These are phyloP conservation scores for Fusarium nurragi DNA, from an alignment of 2,329 filamentous ascomycete genomes.

Conservation along the genomic window DNA sequence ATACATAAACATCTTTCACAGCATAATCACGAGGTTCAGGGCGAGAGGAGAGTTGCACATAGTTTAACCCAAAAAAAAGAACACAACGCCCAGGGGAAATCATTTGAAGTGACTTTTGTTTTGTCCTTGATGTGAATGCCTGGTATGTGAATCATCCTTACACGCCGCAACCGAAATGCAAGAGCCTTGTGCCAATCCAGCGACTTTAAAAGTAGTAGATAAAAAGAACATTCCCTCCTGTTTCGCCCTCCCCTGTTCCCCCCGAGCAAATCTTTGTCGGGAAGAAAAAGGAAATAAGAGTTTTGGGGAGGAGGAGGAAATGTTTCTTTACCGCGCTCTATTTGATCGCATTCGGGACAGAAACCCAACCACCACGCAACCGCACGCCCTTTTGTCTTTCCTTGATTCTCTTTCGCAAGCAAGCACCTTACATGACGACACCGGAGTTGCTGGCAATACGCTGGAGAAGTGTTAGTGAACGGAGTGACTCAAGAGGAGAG, in stretches of 20 bases:
- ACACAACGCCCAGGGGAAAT: constrained; percentile 24
- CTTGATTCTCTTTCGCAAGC: constrained; percentile 33
- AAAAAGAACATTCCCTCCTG: constrained; percentile 39
- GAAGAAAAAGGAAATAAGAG: constrained; percentile 14
- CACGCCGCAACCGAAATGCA: constrained; percentile 65
- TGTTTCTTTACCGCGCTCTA: constrained; percentile 46
- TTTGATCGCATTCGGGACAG: constrained; percentile 49
- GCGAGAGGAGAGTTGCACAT: constrained; percentile 21
- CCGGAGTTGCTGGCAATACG: constrained; percentile 99
- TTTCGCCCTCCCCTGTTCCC: constrained; percentile 24
- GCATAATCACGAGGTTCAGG: constrained; percentile 4
- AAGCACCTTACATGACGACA: constrained; percentile 93
- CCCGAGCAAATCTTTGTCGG: constrained; percentile 17
- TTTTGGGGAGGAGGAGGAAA: constrained; percentile 35
- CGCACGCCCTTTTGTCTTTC: constrained; percentile 45
- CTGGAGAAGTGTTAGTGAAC: constrained; percentile 57
- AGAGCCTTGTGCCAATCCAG: constrained; percentile 57
- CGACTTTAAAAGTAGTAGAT: constrained; percentile 46
- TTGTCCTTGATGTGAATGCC: constrained; percentile 62
- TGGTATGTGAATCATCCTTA: constrained; percentile 61
- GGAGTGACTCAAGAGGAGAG: background rate
- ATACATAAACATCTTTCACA: background rate
- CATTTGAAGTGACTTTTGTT: constrained; percentile 48
- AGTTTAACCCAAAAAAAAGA: constrained; percentile 12
- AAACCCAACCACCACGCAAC: constrained; percentile 39